Evolutionary conservation across 495 filamentous ascomycete species (phyloP), one percentile per base, ranked within the genome.

Genomic region (Aspergillus funiculosus): DNA sequence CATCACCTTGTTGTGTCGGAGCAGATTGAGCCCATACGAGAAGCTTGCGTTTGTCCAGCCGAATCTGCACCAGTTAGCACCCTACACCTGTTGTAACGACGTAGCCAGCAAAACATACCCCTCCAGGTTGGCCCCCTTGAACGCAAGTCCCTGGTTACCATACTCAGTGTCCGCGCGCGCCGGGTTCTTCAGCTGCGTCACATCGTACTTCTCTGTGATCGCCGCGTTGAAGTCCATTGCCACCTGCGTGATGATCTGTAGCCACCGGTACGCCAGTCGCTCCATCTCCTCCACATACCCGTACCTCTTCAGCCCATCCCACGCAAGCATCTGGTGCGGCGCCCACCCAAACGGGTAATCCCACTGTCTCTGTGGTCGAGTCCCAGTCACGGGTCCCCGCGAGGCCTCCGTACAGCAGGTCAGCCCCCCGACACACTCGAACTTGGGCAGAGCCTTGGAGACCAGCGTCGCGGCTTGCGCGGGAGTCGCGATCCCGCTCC

Each of bases 121-220:
- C 17, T 38, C 35, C 13, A 38, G 17, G 10, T 38, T 38, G 1
- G 35, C 35, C 1, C 35, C 35, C 35, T 22, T 20, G 17, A 38
- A 38, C 3, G 17, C 35, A 5, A 38, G 10, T 11, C 35, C 35
- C 35, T 38, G 35, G 9, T 38, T 38, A 3, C 35, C 35, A 22
- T 38, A 38, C 35, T 38, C 35, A 0, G 17, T 11, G 8, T 38
- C 35, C 1, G 35, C 35, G 5, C 19, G 17, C 8, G 18, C 35
- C 4, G 35, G 35, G 5, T 38, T 38, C 8, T 38, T 20, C 19
- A 38, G 22, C 35, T 38, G 35, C 3, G 35, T 38, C 35, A 38
- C 35, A 22, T 38, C 35, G 13, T 38, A 38, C 35, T 38, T 38
- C 35, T 38, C 35, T 20, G 35, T 38, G 10, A 38, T 38, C 17